Percentiles rank a stretch among this genome's conserved stretches.
These are phyloP conservation scores for Stagonosporopsis vannaccii DNA, from an alignment of 2,329 filamentous ascomycete species.

Conservation along the genomic window DNA sequence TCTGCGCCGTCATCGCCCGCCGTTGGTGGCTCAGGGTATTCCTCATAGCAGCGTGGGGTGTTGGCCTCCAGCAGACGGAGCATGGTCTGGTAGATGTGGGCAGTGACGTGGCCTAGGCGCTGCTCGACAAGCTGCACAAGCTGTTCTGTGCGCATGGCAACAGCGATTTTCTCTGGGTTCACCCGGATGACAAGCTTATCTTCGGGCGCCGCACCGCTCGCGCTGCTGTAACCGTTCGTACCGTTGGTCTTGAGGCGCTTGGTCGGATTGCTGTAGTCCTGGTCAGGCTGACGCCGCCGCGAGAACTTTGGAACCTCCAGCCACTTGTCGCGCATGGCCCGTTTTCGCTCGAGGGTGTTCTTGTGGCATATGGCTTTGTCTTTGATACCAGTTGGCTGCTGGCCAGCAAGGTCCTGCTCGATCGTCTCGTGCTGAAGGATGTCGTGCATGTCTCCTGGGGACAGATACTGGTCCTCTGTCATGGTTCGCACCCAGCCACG, in stretches of 20 bases:
- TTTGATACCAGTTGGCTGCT: constrained; percentile 67
- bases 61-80: constrained; percentile 75
- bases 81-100: constrained; percentile 77
- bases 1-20: constrained; percentile 39
- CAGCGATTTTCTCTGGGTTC: constrained; percentile 84
- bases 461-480: constrained; percentile 55
- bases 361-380: constrained; percentile 68
- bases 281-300: constrained; percentile 28
- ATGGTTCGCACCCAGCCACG: constrained; percentile 74
- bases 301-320: constrained; percentile 38
- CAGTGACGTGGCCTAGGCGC: constrained; percentile 75
- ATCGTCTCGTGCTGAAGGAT: constrained; percentile 71
- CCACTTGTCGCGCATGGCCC: constrained; percentile 56
- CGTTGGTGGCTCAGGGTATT: constrained; percentile 48
- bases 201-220: constrained; percentile 53
- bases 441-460: constrained; percentile 62
- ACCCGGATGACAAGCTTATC: constrained; percentile 76
- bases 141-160: constrained; percentile 80
- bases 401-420: constrained; percentile 58
- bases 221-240: constrained; percentile 22
- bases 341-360: constrained; percentile 65
- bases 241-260: constrained; percentile 45
- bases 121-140: constrained; percentile 77
- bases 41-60: constrained; percentile 70
- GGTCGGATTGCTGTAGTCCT: constrained; percentile 30